Base-by-base conservation (phyloP, 2,329 filamentous ascomycete genomes). In the Fusarium sp. region DNA sequence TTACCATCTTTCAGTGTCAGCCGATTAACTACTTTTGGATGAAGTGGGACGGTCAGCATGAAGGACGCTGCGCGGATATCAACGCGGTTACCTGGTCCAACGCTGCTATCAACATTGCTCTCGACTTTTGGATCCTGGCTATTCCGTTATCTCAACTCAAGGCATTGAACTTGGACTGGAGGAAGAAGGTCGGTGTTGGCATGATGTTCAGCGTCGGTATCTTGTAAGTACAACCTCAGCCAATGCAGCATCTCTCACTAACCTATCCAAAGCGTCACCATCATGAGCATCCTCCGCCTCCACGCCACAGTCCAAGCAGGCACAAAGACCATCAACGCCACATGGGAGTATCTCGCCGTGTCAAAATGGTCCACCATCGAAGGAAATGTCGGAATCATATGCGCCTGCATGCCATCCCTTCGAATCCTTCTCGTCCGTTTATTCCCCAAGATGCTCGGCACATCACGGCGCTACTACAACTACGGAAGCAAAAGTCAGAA, bases 11-110 rank as follows among this genome's bases (percentile, higher is more conserved):
- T 37, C 83, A 87, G 63, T 89, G 86, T 72, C 74, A 69, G 4
- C 87, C 87, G 0, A 77, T 89, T 21, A 75, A 74, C 16, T 84
- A 81, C 59, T 85, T 83, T 72, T 90, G 88, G 88, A 78, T 76
- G 0, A 77, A 77, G 18, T 89, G 86, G 85, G 82, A 86, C 44
- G 80, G 80, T 2, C 75, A 82, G 53, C 79, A 83, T 37, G 7
- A 74, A 0, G 87, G 87, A 1, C 76, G 63, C 3, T 90, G 88
- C 64, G 72, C 85, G 23, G 78, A 86, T 57, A 76, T 84, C 63
- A 86, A 85, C 60, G 76, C 77, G 3, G 78, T 88, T 5, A 82
- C 77, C 1, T 88, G 84, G 83, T 79, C 83, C 33, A 84, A 85
- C 33, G 86, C 86, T 0, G 80, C 73, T n/a, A 81, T 86, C 53